phyloP scores from a whole-genome alignment of 1,284 basidiomycete genomes.

The Trichosporon sp. region DNA sequence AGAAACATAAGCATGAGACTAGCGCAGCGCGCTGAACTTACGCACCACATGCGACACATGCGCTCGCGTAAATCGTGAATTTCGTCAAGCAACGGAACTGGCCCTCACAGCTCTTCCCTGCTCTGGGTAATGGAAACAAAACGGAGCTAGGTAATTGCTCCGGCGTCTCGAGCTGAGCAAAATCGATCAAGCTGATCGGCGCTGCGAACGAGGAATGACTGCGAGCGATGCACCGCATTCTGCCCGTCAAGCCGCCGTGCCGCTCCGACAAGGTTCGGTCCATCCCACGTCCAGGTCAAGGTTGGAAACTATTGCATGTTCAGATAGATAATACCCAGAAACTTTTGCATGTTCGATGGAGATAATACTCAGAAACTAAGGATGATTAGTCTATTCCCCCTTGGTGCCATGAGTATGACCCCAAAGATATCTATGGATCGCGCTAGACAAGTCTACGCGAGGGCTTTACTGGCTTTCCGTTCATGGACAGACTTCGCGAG shows the following conservation, averaged over 20 bases:
- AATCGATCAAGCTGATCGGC: not conserved
- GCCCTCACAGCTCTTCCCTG: not conserved
- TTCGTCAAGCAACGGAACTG: constrained; percentile 27
- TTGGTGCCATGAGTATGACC: not conserved
- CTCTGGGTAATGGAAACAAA: not conserved
- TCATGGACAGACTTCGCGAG: constrained; percentile 19
- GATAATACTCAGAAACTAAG: not conserved
- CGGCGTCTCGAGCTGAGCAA: no score
- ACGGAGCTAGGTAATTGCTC: not conserved
- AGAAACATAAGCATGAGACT: not conserved
- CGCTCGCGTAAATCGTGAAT: no score
- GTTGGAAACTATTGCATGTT: not conserved
- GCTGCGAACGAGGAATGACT: not conserved
- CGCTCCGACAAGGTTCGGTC: not conserved
- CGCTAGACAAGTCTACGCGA: not conserved
- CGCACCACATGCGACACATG: constrained; percentile 1
- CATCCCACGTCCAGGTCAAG: not conserved
- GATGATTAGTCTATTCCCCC: not conserved
- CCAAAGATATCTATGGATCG: not conserved
- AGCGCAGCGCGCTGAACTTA: not conserved
- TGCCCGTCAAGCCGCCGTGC: no score
- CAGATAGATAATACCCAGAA: not conserved
- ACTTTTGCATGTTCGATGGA: not conserved
- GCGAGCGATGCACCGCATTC: no score
- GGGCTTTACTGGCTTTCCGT: not conserved